These are phyloP conservation scores for Ailanthus altissimus DNA, from an alignment of 345 rosid genomes.

Conservation along the genomic window DNA sequence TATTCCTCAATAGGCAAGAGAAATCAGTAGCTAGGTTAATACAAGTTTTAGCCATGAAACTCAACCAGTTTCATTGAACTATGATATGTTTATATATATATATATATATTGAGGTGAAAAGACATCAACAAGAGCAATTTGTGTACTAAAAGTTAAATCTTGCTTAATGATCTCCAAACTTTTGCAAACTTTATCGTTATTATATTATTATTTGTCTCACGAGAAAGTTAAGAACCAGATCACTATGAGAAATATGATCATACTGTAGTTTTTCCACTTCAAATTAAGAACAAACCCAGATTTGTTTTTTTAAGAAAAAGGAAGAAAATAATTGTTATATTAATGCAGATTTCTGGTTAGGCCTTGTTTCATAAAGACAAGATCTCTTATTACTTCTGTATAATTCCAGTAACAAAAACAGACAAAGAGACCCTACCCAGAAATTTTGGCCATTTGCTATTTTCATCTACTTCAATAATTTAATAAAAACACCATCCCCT, in stretches of 20 bases:
- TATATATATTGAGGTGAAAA: not conserved
- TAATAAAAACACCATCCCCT: not conserved
- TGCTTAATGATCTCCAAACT: not conserved
- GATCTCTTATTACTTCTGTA: not conserved
- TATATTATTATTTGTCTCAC: conserved; percentile 1
- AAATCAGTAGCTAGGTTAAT: too few relatives aligned
- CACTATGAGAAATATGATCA: not conserved
- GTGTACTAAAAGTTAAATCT: conserved; percentile 3
- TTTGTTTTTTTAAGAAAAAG: not conserved
- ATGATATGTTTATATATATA: not conserved
- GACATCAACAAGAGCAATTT: not conserved
- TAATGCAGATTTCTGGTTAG: too few relatives aligned
- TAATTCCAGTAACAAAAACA: not conserved
- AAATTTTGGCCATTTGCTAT: not conserved
- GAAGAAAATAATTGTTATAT: too few relatives aligned
- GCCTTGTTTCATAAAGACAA: not conserved
- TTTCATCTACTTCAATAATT: not conserved
- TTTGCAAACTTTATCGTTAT: not conserved
- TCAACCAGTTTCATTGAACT: not conserved
- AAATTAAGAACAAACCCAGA: not conserved
- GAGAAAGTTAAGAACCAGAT: not conserved
- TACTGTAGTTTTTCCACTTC: not conserved
- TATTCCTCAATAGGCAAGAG: too few relatives aligned
- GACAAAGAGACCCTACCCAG: not conserved
- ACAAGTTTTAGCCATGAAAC: not conserved